These are phyloP conservation scores for Candida hispaniensis DNA, from an alignment of 805 yeast genomes.

Conservation along the genomic window DNA sequence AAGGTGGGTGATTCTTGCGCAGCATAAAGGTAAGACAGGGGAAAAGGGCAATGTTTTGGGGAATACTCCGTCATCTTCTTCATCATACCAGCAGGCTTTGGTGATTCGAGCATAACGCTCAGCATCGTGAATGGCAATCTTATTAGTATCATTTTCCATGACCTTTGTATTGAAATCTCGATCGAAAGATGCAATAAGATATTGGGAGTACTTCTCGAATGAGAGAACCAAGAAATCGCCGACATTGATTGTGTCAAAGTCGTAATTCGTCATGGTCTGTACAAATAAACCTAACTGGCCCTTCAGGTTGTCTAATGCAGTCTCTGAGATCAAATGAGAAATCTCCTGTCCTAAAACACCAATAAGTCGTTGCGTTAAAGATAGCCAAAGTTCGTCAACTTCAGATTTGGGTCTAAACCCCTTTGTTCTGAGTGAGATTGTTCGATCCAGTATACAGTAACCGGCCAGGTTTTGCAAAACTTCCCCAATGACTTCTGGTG, in stretches of 20 bases:
- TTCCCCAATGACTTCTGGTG: slow-evolving; percentile 17
- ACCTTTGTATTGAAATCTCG: slow-evolving; percentile 51
- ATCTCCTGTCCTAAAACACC: slow-evolving; percentile 18
- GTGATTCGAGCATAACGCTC: slow-evolving; percentile 53
- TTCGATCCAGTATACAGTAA: slow-evolving; percentile 65
- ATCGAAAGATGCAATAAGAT: slow-evolving; percentile 45
- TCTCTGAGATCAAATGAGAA: slow-evolving; percentile 17
- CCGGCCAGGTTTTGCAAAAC: slow-evolving; percentile 47
- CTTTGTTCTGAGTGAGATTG: slow-evolving; percentile 44
- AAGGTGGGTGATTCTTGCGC: slow-evolving; percentile 60
- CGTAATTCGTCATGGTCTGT: slow-evolving; percentile 66
- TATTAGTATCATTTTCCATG: slow-evolving; percentile 80
- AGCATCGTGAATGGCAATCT: slow-evolving; percentile 54
- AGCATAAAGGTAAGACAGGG: slow-evolving; percentile 75
- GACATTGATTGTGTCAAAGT: slow-evolving; percentile 47
- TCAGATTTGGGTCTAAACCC: slow-evolving; percentile 52
- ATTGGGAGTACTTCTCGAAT: slow-evolving; percentile 51
- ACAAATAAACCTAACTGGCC: slow-evolving; percentile 56
- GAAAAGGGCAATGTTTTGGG: slow-evolving; percentile 77
- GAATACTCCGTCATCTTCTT: slow-evolving; percentile 33
- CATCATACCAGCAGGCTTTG: slow-evolving; percentile 58
- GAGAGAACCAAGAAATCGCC: slow-evolving; percentile 50
- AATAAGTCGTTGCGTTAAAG: slow-evolving; percentile 35
- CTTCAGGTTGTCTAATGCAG: slow-evolving; percentile 41
- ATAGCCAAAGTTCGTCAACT: slow-evolving; percentile 67